Percentiles rank a stretch among this genome's conserved stretches.
Evolutionary conservation across 192 early-diverging fungal species (phyloP).

Genomic region (Backusella australiensis): DNA sequence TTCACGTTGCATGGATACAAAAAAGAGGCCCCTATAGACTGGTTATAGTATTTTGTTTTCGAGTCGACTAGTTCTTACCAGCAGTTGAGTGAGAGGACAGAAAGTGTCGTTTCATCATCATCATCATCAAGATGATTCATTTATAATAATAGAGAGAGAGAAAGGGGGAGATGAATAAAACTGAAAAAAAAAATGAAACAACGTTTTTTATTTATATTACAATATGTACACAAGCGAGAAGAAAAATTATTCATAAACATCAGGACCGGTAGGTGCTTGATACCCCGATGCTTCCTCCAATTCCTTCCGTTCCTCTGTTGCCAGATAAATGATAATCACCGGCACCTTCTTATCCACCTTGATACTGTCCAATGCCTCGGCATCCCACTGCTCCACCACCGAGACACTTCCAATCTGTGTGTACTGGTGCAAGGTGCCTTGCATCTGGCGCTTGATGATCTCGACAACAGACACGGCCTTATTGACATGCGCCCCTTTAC

Average conservation of each 20-base stretch:
- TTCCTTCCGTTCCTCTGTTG: conserved; percentile 1
- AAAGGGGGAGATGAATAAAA: no score
- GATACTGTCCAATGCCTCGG: conserved; percentile 26
- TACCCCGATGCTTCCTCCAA: conserved; percentile 19
- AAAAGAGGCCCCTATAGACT: conserved; percentile 36
- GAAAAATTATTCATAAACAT: conserved; percentile 5
- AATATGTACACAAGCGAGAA: no score
- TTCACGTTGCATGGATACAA: conserved; percentile 43
- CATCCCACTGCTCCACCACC: conserved; percentile 29
- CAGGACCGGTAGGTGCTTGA: conserved; percentile 25
- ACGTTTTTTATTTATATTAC: no score
- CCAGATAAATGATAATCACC: conserved; percentile 22
- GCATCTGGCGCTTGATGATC: conserved; percentile 60
- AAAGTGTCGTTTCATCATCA: conserved; percentile 1
- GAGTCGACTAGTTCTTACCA: conserved; percentile 32
- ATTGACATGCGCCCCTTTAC: conserved; percentile 52
- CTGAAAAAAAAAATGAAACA: no score
- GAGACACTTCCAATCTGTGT: conserved; percentile 47
- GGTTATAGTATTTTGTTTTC: background rate
- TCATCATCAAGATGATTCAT: background rate
- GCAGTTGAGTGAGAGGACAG: conserved; percentile 50
- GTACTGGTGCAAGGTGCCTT: conserved; percentile 49
- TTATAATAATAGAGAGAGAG: background rate
- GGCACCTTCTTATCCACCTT: conserved; percentile 18
- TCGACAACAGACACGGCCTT: conserved; percentile 66